Conservation (phyloP, 139 green algal genomes). For the Micromonas commoda region DNA sequence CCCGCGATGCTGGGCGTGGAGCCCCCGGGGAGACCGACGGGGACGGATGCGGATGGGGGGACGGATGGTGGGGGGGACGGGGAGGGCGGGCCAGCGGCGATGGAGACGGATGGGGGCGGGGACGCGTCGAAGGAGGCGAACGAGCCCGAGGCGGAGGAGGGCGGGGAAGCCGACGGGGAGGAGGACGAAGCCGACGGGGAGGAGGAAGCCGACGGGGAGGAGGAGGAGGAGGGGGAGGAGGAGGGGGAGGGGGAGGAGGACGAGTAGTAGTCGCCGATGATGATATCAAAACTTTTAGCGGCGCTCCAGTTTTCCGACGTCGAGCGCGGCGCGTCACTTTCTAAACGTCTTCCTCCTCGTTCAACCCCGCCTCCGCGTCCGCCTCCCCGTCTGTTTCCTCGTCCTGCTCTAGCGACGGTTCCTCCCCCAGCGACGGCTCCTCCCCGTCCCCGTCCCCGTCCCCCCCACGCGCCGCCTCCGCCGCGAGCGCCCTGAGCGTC, state of each 20-base stretch:
- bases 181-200: not conserved
- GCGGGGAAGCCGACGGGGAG: not conserved
- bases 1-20: slow-evolving; percentile 14
- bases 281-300: too few relatives aligned
- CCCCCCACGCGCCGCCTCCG: not conserved
- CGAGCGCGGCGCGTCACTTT: too few relatives aligned
- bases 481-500: not conserved
- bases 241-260: not conserved
- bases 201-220: not conserved
- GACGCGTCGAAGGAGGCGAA: not conserved
- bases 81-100: too few relatives aligned
- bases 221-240: not conserved
- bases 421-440: not conserved
- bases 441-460: not conserved
- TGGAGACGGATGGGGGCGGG: not conserved
- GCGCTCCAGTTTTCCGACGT: too few relatives aligned
- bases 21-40: not conserved
- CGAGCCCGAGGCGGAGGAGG: not conserved
- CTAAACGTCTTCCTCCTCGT: not conserved
- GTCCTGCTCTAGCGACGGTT: not conserved
- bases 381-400: not conserved
- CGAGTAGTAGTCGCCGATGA: not conserved
- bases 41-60: too few relatives aligned
- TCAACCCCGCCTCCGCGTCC: not conserved
- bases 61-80: too few relatives aligned